A percentile compares a stretch with the other conserved stretches of the same genome.
phyloP scores from a whole-genome alignment of 2,329 filamentous ascomycete genomes.

The Tolypocladium sp. region DNA sequence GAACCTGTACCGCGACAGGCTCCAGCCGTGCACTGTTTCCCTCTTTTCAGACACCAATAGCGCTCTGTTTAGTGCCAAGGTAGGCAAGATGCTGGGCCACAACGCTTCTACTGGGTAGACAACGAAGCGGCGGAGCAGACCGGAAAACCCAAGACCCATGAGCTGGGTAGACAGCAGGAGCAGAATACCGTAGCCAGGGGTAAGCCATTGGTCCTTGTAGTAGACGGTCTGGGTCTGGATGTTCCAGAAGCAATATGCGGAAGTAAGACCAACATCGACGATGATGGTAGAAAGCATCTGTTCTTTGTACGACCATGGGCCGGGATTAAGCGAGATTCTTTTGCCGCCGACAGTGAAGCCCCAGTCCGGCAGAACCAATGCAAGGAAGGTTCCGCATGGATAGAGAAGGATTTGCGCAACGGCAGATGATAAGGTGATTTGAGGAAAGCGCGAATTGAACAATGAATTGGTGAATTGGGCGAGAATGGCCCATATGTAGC shows the following conservation, averaged over 20 bases:
- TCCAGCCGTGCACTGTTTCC: constrained; percentile 32
- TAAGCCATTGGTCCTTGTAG: constrained; percentile 20
- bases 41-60: constrained; percentile 21
- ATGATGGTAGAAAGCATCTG: constrained; percentile 33
- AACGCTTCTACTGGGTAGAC: constrained; percentile 24
- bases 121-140: constrained; percentile 21
- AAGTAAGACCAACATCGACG: constrained; percentile 10
- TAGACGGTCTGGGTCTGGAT: constrained; percentile 17
- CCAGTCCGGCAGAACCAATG: constrained; percentile 31
- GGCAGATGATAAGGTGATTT: constrained; percentile 2
- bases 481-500: constrained; percentile 15
- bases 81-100: constrained; percentile 23
- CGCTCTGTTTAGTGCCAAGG: constrained; percentile 22
- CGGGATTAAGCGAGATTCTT: constrained; percentile 27
- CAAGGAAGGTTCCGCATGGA: constrained; percentile 28
- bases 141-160: constrained; percentile 22
- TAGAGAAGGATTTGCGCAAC: constrained; percentile 30
- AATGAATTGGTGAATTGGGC: constrained; percentile 6
- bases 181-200: constrained; percentile 19
- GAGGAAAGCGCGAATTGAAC: constrained; percentile 7
- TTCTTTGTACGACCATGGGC: constrained; percentile 32
- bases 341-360: constrained; percentile 24
- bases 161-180: constrained; percentile 21
- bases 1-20: constrained; percentile 32
- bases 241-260: constrained; percentile 10